phyloP scores from a whole-genome alignment of 106 monocot species.

The Xerophyta viscosa region DNA sequence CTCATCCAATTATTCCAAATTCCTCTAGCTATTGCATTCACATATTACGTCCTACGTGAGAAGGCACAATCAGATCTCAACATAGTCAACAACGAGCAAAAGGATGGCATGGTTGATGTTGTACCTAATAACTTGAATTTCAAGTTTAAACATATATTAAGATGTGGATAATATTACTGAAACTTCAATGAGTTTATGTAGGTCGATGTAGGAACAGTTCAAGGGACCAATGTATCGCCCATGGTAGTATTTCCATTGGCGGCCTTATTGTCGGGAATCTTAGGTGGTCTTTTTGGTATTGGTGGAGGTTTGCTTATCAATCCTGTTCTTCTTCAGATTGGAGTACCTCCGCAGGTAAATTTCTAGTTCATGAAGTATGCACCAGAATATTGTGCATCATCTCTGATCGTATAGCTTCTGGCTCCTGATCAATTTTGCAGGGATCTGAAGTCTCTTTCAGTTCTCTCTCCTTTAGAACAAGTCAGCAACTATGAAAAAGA shows the following conservation, averaged over 20 bases:
- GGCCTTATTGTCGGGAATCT: constrained; percentile 48
- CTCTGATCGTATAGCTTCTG: not conserved
- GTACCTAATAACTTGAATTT: no score
- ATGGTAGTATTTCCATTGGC: constrained; percentile 44
- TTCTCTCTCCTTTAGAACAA: no score
- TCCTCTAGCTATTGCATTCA: constrained; percentile 52
- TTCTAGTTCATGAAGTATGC: not conserved
- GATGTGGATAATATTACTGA: no score
- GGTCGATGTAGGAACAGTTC: constrained; percentile 7
- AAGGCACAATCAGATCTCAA: constrained; percentile 8
- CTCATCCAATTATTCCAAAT: constrained; percentile 48
- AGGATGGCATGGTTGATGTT: constrained; percentile 12
- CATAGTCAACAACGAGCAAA: constrained; percentile 7
- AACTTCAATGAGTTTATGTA: not conserved
- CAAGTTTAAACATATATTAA: not conserved
- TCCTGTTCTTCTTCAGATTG: constrained; percentile 73
- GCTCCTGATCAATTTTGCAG: no score
- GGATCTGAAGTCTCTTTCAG: no score
- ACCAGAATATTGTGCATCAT: not conserved
- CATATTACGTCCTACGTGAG: constrained; percentile 31
- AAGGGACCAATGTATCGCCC: constrained; percentile 18
- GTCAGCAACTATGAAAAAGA: no score
- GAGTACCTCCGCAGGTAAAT: constrained; percentile 63
- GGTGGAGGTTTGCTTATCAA: constrained; percentile 75
- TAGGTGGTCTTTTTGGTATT: constrained; percentile 73